phyloP scores from a whole-genome alignment of 129 eudicot genomes.

The Helichrysum umbraculigerum region DNA sequence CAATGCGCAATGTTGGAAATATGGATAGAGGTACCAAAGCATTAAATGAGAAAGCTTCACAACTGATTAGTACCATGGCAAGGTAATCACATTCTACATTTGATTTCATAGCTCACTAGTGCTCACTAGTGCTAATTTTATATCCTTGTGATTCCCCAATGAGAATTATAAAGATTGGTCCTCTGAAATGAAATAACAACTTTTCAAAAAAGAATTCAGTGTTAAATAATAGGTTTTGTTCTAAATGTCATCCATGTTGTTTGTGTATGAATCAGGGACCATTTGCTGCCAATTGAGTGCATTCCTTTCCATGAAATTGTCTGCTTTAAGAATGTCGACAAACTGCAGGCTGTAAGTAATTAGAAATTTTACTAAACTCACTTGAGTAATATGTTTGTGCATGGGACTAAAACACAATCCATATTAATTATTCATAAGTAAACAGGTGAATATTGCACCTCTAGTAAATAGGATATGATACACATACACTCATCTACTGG shows the following conservation, averaged over 20 bases:
- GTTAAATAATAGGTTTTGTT: slow-evolving; percentile 11
- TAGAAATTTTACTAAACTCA: slow-evolving; percentile 6
- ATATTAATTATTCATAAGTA: background rate
- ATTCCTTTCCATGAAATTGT: slow-evolving; percentile 61
- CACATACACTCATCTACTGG: background rate
- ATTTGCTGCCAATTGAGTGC: slow-evolving; percentile 74
- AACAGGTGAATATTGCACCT: background rate
- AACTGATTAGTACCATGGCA: slow-evolving; percentile 51
- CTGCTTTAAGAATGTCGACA: slow-evolving; percentile 74
- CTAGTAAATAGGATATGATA: background rate
- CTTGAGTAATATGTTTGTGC: background rate
- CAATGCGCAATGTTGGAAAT: slow-evolving; percentile 40
- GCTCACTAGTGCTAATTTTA: slow-evolving; percentile 1
- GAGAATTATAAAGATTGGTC: slow-evolving; percentile 2
- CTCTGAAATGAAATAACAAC: slow-evolving; percentile 4
- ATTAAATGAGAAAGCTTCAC: slow-evolving; percentile 59
- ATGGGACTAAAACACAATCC: background rate
- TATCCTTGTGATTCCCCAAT: slow-evolving; percentile 4
- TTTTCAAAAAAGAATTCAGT: background rate
- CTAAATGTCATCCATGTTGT: background rate
- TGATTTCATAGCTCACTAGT: background rate
- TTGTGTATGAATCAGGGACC: slow-evolving; percentile 50
- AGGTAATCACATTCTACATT: slow-evolving; percentile 39
- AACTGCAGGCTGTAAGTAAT: slow-evolving; percentile 71
- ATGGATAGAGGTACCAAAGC: slow-evolving; percentile 37